Base-by-base conservation (phyloP, 495 filamentous ascomycete genomes). In the Stereocaulon alpinum region DNA sequence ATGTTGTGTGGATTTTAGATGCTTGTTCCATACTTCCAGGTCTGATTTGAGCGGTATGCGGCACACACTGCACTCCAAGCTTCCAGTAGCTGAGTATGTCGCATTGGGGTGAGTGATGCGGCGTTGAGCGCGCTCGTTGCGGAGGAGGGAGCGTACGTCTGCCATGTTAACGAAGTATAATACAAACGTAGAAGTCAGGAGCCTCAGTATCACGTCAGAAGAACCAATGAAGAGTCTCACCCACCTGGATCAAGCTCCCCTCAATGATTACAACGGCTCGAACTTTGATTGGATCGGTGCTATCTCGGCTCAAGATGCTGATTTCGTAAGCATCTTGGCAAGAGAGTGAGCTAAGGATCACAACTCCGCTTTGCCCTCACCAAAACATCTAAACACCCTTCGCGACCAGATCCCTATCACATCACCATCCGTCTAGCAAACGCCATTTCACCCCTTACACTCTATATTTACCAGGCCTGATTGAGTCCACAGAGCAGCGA, bases 61-160 rank as follows among this genome's bases (percentile, higher is more conserved):
- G 66, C 84, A 87, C 14, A 82, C 67, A 51, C 73, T 70, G 70
- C 84, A 86, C 55, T 79, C 67, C 7, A 88, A 73, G 58, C 77
- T 81, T 42, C 83, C 81, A 32, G 77, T 73, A 61, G 79, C 73
- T 0, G 83, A 79, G 65, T 86, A 86, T 56, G 73, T 72, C 40
- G 84, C 79, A 66, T 85, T 71, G 0, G 82, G 83, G 59, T 87
- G 84, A 10, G 81, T 77, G 61, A 89, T 84, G 65, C 86, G 82
- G 62, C 89, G 85, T 50, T 84, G 80, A 53, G 82, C 83, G 66
- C 90, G 86, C 72, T 95, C 88, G 69, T 82, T 86, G 64, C 89
- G 85, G 48, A 95, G 81, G 18, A 95, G 77, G 20, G 88, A 82
- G 47, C 90, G 86, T 17, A 91, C 86, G 68, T 95, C 89, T 61